Evolutionary conservation across 768 basidiomycete species (phyloP).

Genomic region (Tylopilus subfusipes): DNA sequence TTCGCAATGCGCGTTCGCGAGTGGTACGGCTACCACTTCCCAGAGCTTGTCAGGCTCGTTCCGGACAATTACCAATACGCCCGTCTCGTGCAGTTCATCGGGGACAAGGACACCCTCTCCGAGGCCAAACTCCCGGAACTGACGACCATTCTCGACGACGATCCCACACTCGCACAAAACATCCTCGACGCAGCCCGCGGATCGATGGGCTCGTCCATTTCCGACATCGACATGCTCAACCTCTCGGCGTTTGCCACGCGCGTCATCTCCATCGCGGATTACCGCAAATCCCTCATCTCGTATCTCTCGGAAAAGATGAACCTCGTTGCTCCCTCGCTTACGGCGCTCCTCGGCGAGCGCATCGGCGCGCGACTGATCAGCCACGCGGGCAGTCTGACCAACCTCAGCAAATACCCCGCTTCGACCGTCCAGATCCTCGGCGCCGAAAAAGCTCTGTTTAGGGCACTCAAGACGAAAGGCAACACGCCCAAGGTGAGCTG

Average conservation of each 20-base stretch:
- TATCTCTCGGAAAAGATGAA: conserved; percentile 98
- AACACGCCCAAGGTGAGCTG: conserved; percentile 86
- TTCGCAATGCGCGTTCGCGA: conserved; percentile 98
- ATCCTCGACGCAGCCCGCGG: conserved; percentile 91
- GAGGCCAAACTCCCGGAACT: conserved; percentile 82
- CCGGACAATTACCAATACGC: conserved; percentile 95
- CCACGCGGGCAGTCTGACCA: conserved; percentile 95
- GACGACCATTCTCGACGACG: conserved; percentile 76
- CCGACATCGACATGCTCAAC: conserved; percentile 93
- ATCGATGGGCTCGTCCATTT: conserved; percentile 90
- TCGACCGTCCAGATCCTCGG: conserved; percentile 98
- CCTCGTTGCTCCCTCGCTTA: conserved; percentile 89
- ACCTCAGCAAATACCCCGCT: conserved; percentile 96
- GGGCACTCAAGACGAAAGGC: conserved; percentile 97
- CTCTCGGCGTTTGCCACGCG: conserved; percentile 88
- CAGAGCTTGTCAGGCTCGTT: conserved; percentile 90
- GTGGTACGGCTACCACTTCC: conserved; percentile 99
- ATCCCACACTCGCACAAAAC: conserved; percentile 84
- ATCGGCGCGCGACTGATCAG: conserved; percentile 91
- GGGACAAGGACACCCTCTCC: conserved; percentile 76
- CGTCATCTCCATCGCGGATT: conserved; percentile 89
- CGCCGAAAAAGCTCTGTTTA: conserved; percentile 96
- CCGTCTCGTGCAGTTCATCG: conserved; percentile 78
- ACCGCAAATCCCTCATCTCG: conserved; percentile 83
- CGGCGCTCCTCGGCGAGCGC: conserved; percentile 86